Conservation (phyloP, 1,284 basidiomycete genomes). For the Mycosarcoma mackinlayi region DNA sequence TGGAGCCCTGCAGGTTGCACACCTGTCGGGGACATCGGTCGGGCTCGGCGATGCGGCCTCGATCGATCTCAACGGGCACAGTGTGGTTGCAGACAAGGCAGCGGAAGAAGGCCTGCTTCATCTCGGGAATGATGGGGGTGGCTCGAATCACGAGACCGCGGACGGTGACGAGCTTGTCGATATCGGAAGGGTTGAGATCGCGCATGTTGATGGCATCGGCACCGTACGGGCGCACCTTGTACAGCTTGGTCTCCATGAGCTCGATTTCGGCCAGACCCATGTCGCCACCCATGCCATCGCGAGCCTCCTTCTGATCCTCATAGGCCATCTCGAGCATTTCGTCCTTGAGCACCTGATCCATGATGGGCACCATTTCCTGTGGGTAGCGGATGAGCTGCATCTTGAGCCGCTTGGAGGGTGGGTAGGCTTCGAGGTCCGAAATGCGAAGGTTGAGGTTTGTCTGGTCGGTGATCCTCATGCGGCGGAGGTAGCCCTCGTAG, state of each 20-base stretch:
- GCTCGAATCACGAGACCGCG: slow-evolving; percentile 97
- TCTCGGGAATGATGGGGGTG: slow-evolving; percentile 97
- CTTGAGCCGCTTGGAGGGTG: slow-evolving; percentile 80
- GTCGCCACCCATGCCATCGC: slow-evolving; percentile 77
- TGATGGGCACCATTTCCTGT: slow-evolving; percentile 93
- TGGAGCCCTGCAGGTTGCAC: slow-evolving; percentile 85
- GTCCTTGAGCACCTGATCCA: slow-evolving; percentile 95
- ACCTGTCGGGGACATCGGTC: slow-evolving; percentile 89
- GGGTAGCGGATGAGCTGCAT: slow-evolving; percentile 83
- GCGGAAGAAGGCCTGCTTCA: slow-evolving; percentile 97
- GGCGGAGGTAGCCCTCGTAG: slow-evolving; percentile 85
- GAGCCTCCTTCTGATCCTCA: slow-evolving; percentile 77
- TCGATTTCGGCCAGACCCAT: slow-evolving; percentile 72
- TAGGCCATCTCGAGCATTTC: slow-evolving; percentile 70
- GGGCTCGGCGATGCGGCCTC: slow-evolving; percentile 94
- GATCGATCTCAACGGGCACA: slow-evolving; percentile 92
- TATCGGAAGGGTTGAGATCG: slow-evolving; percentile 65
- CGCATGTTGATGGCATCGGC: slow-evolving; percentile 73
- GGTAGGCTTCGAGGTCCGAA: slow-evolving; percentile 87
- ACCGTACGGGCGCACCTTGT: slow-evolving; percentile 91
- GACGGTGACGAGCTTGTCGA: slow-evolving; percentile 82
- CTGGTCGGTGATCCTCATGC: slow-evolving; percentile 86
- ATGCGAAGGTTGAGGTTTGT: slow-evolving; percentile 92
- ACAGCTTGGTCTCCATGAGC: slow-evolving; percentile 73
- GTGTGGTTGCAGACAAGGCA: slow-evolving; percentile 96